A percentile compares a stretch with the other conserved stretches of the same genome.
These are phyloP conservation scores for Paraleonurus japonicus DNA, from an alignment of 257 asterid species.

Conservation along the genomic window DNA sequence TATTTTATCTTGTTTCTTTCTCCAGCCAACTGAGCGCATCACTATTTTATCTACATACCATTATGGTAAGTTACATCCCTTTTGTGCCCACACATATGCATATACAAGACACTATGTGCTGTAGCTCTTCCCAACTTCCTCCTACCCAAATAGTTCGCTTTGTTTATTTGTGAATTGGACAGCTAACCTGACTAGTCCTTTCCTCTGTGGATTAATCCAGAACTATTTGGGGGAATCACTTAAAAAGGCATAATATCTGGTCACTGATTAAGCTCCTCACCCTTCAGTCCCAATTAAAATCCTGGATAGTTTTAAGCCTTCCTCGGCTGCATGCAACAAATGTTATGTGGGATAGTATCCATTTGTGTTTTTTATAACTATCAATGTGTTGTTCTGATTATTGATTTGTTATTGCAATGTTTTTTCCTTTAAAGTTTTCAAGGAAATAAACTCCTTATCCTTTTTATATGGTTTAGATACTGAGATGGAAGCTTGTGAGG, in stretches of 20 bases:
- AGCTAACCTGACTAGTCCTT: conserved; percentile 1
- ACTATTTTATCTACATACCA: conserved; percentile 84
- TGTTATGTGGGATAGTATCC: not conserved
- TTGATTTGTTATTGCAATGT: not conserved
- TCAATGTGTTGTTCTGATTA: conserved; percentile 1
- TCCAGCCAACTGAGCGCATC: conserved; percentile 93
- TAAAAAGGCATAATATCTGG: not conserved
- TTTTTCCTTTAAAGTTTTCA: conserved; percentile 14
- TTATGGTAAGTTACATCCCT: conserved; percentile 59
- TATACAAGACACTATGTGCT: not conserved
- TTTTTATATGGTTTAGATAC: conserved; percentile 52
- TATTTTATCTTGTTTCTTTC: conserved; percentile 14
- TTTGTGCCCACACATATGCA: not conserved
- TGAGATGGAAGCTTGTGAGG: conserved; percentile 65
- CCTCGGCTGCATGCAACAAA: conserved; percentile 16
- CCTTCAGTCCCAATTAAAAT: not conserved
- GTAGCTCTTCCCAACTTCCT: not conserved
- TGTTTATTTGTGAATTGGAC: not conserved
- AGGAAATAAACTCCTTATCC: not conserved
- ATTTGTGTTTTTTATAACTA: not conserved
- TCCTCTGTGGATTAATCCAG: conserved; percentile 1
- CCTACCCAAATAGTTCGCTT: not conserved
- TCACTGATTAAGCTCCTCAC: not conserved
- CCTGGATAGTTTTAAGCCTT: not conserved
- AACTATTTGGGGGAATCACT: not conserved